Evolutionary conservation across 2,329 filamentous ascomycete species (phyloP), one percentile per base, ranked within the genome.

Genomic region (Alternaria solani): DNA sequence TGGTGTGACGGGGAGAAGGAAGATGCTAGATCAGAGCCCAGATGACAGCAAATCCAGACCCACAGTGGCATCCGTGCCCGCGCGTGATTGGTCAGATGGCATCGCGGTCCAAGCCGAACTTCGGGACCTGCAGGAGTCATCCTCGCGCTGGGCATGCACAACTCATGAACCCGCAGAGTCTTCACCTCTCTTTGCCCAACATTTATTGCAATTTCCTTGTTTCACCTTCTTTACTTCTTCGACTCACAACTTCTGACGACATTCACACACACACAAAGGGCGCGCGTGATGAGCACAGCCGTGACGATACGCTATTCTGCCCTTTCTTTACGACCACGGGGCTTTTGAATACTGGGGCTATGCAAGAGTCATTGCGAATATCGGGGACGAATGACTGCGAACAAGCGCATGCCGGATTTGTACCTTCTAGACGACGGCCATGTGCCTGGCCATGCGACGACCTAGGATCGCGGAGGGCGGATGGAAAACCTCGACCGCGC

Each of bases 71-170:
- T 60, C 64, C 65, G 69, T 71, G 67, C 65, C 55, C 52, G 36
- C 58, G 59, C 61, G 44, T 75, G 70, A 75, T 74, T 75, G 69
- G 72, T 60, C 68, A 64, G 64, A 69, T 71, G 72, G 65, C 69
- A 67, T 18, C 38, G 38, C 38, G 38, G 38, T 41, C 38, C 18
- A 69, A 59, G 67, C 66, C 70, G 67, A 72, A 70, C 57, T 65
- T 70, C 68, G 72, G 46, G 65, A 62, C 43, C 57, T 39, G 46
- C 55, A 59, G 44, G 61, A 75, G 71, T 75, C 71, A 75, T 61
- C 43, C 55, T 55, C 55, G 64, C 47, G 55, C 48, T 51, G 65
- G 53, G 47, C 58, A 38, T 51, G 54, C 66, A 66, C 69, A 64
- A 65, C 51, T 64, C 65, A 62, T 66, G 60, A 34, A 44, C 41